Evolutionary conservation across 805 yeast species (phyloP), one percentile per base, ranked within the genome.

Genomic region (Torulaspora maleeae): DNA sequence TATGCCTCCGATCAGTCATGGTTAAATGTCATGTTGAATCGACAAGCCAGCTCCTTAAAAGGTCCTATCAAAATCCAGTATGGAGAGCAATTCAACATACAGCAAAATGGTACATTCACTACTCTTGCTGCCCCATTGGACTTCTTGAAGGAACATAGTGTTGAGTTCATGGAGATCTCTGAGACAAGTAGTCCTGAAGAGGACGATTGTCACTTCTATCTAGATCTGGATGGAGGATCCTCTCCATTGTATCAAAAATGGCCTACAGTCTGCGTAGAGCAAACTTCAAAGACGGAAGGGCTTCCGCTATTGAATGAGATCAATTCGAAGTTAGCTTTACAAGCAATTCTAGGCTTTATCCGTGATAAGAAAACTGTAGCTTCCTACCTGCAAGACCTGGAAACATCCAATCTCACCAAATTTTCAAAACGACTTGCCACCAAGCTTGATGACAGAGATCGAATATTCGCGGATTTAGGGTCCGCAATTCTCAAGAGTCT

Each of bases 201-300:
- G 3, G 67, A 64, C 41, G 59, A 58, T 6, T 63, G 68, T 44
- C 69, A 64, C 42, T 41, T 63, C 8, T 67, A 64, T 47, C 34
- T 67, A 5, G 40, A 51, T 5, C 35, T 50, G n/a, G 41, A 43
- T 20, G 35, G 27, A 5, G 22, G 30, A 25, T 17, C 49, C 24
- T 22, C 17, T 24, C n/a, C 27, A n/a, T 32, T 29, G 24, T 27
- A 36, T 22, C 24, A 32, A 15, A 13, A 11, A 20, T 49, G 49
- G 49, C 52, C 52, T 12, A 45, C 52, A 3, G 32, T 49, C 13
- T 37, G 25, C 20, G 13, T 49, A 5, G 19, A 22, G 7, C 34
- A 42, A 13, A 41, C 29, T 25, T 7, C 27, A 5, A 20, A 34
- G 13, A 7, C 41, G 4, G 16, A 27, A 7, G 35, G 30, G 3